These are phyloP conservation scores for Aspergillus pseudoviridinutans DNA, from an alignment of 2,329 filamentous ascomycete genomes.

Conservation along the genomic window DNA sequence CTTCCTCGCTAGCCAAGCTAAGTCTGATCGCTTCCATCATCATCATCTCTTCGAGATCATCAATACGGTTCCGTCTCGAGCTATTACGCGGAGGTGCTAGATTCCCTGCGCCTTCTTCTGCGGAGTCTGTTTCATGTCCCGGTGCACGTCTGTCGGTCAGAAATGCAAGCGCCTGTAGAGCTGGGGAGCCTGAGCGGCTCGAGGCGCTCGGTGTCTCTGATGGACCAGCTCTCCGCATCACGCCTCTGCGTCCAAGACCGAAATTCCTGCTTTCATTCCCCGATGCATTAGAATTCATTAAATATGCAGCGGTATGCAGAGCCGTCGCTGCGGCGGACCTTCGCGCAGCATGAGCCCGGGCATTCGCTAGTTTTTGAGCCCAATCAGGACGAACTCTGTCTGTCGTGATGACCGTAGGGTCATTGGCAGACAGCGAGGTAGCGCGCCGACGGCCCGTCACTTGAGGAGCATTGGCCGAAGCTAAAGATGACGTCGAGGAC, in stretches of 20 bases:
- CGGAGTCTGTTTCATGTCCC: slow-evolving; percentile 34
- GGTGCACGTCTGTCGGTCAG: slow-evolving; percentile 41
- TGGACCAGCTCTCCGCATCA: slow-evolving; percentile 40
- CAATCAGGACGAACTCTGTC: slow-evolving; percentile 92
- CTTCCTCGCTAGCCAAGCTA: slow-evolving; percentile 88
- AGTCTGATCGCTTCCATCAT: slow-evolving; percentile 93
- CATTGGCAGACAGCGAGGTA: slow-evolving; percentile 73
- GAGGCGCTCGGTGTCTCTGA: slow-evolving; percentile 30
- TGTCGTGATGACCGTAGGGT: slow-evolving; percentile 83
- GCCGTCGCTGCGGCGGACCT: slow-evolving; percentile 90
- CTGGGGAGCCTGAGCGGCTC: slow-evolving; percentile 35
- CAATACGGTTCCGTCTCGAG: slow-evolving; percentile 62
- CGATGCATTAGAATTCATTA: slow-evolving; percentile 61
- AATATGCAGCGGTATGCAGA: slow-evolving; percentile 87
- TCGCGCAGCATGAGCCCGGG: slow-evolving; percentile 77
- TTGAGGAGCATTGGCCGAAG: slow-evolving; percentile 48
- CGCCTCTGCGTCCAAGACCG: slow-evolving; percentile 53
- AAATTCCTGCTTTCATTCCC: slow-evolving; percentile 49
- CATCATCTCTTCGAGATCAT: slow-evolving; percentile 97
- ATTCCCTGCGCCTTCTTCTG: slow-evolving; percentile 31
- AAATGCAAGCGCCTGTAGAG: slow-evolving; percentile 45
- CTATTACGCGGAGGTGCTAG: slow-evolving; percentile 45
- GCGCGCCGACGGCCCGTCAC: slow-evolving; percentile 52
- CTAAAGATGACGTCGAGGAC: slow-evolving; percentile 80
- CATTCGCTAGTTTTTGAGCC: slow-evolving; percentile 81